phyloP scores from a whole-genome alignment of 306 rosid species.

The Medicago arabica region DNA sequence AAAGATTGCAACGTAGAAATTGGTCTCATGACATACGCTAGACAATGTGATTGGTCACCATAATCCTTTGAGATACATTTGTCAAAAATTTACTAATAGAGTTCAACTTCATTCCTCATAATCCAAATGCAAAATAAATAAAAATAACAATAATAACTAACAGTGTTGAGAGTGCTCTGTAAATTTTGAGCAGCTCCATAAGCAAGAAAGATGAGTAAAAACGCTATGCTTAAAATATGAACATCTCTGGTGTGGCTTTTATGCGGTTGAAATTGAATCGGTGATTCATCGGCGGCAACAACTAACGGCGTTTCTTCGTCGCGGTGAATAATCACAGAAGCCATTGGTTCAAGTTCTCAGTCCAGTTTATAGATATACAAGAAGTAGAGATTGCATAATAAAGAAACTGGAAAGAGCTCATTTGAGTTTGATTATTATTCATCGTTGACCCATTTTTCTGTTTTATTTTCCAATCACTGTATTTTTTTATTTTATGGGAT shows the following conservation, averaged over 20 bases:
- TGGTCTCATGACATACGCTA: no score
- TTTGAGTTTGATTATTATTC: no score
- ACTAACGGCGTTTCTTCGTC: conserved; percentile 73
- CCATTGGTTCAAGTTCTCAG: conserved; percentile 49
- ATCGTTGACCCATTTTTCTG: no score
- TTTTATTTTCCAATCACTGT: no score
- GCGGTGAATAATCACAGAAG: conserved; percentile 36
- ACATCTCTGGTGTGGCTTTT: conserved; percentile 62
- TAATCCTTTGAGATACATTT: no score
- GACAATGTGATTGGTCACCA: no score
- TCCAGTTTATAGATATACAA: not conserved
- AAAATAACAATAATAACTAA: conserved; percentile 27
- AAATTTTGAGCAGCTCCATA: conserved; percentile 94
- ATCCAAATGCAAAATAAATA: not conserved
- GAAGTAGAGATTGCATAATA: not conserved
- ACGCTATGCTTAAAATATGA: conserved; percentile 71
- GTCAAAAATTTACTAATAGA: not conserved
- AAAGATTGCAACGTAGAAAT: no score
- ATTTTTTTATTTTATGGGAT: no score
- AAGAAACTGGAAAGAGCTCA: not conserved
- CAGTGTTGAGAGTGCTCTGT: conserved; percentile 85
- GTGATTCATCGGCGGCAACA: conserved; percentile 22
- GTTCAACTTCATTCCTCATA: not conserved
- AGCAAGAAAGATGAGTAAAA: conserved; percentile 77
- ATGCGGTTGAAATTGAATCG: conserved; percentile 12